These are phyloP conservation scores for Ceratorhiza oryzae-sativae DNA, from an alignment of 1,284 basidiomycete species.

Conservation along the genomic window DNA sequence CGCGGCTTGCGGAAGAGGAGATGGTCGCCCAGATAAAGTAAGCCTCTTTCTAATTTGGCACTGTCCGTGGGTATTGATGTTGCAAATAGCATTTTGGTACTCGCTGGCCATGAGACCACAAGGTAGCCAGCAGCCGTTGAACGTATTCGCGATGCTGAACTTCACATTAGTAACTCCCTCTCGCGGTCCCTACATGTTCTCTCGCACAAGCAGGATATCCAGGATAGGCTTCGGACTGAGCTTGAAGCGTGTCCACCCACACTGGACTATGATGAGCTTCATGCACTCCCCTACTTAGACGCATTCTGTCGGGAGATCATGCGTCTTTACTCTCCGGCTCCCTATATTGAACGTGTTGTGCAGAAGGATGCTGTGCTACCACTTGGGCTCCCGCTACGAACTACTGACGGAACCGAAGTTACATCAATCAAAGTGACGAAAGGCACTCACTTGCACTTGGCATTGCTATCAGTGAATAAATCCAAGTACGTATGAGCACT, in stretches of 20 bases:
- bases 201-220: not conserved
- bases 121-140: not conserved
- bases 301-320: slow-evolving; percentile 3
- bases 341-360: not conserved
- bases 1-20: not conserved
- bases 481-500: slow-evolving; percentile 11
- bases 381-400: not conserved
- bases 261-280: slow-evolving; percentile 1
- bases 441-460: not conserved
- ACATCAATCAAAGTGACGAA: not conserved
- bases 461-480: not conserved
- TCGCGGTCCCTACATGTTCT: slow-evolving; percentile 5
- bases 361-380: slow-evolving; percentile 1
- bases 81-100: not conserved
- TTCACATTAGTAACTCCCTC: not conserved
- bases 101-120: slow-evolving; percentile 24
- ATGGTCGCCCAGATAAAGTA: slow-evolving; percentile 33
- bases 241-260: not conserved
- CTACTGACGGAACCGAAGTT: not conserved
- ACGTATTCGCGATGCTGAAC: too few relatives aligned
- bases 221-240: not conserved
- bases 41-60: too few relatives aligned
- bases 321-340: slow-evolving; percentile 1
- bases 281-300: not conserved
- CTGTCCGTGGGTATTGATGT: too few relatives aligned